phyloP scores from a whole-genome alignment of 257 asterid species.

The Rehmannia glutinosa region DNA sequence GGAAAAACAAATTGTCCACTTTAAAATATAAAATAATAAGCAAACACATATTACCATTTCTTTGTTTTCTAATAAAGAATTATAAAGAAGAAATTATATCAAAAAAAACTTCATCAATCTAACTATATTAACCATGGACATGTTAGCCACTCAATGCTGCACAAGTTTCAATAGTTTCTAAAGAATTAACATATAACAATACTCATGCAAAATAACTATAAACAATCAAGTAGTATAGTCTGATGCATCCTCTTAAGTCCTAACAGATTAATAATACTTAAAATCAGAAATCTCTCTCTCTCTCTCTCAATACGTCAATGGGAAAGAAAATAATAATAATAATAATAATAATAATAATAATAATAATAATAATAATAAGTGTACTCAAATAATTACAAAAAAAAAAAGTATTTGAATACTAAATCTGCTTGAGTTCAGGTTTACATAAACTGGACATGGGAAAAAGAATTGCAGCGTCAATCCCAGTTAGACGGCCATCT shows the following conservation, averaged over 20 bases:
- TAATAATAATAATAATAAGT: not conserved
- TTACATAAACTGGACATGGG: not conserved
- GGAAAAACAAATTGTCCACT: no score
- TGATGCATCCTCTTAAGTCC: not conserved
- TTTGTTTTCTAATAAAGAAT: no score
- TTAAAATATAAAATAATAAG: no score
- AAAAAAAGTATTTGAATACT: not conserved
- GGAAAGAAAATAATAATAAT: no score
- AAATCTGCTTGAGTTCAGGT: not conserved
- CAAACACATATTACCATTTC: no score
- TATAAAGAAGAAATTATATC: no score
- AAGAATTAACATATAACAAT: not conserved
- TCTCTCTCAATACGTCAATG: no score
- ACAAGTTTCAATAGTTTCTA: not conserved
- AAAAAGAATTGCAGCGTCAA: not conserved
- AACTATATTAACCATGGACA: no score
- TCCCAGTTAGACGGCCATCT: not conserved
- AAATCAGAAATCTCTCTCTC: slow-evolving; percentile 4
- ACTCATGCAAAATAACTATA: not conserved
- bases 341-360: no score
- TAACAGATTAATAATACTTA: not conserved
- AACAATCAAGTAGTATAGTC: not conserved
- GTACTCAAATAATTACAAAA: not conserved
- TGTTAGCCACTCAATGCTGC: not conserved
- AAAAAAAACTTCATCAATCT: no score